Evolutionary conservation across 78 protist genomes (phyloP), one percentile per base, ranked within the genome.

Genomic region (Creolimax fragrantissima): DNA sequence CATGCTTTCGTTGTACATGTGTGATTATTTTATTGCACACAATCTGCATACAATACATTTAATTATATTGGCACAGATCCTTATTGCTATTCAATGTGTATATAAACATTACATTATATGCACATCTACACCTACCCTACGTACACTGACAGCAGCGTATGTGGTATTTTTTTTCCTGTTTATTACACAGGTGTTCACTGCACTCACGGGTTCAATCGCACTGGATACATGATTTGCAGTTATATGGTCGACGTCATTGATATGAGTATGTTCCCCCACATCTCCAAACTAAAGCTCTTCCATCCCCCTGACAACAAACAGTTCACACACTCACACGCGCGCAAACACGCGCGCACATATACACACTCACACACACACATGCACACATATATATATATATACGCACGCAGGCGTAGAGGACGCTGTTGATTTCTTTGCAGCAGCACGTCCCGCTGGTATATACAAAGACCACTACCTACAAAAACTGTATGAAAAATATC

Each of bases 151-250:
- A n/a, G n/a, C n/a, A n/a, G n/a, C n/a, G n/a, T n/a, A n/a, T n/a
- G n/a, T n/a, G n/a, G n/a, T n/a, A n/a, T n/a, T n/a, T n/a, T n/a
- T n/a, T n/a, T n/a, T n/a, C n/a, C n/a, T n/a, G n/a, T n/a, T n/a
- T n/a, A n/a, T n/a, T 17, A 24, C 43, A 3, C 83, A 45, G 93
- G 90, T 36, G 93, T 92, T 11, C 93, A 92, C 41, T 92, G 93
- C 44, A 92, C 93, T 7, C 93, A 92, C 44, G 93, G 93, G 43
- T 92, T 92, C 90, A 92, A 92, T 66, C 93, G 93, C 35, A 92
- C 93, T 6, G 93, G 93, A 41, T 92, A 42, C 5, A 3, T 92
- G 90, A 85, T 92, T 17, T 2, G 3, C 24, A 2, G 44, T 11
- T 92, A 85, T 45, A 11, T 92, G 45, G 35, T 37, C n/a, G 85